Base-by-base conservation (phyloP, 2,329 filamentous ascomycete genomes). In the Hirsutella minnesotensis region DNA sequence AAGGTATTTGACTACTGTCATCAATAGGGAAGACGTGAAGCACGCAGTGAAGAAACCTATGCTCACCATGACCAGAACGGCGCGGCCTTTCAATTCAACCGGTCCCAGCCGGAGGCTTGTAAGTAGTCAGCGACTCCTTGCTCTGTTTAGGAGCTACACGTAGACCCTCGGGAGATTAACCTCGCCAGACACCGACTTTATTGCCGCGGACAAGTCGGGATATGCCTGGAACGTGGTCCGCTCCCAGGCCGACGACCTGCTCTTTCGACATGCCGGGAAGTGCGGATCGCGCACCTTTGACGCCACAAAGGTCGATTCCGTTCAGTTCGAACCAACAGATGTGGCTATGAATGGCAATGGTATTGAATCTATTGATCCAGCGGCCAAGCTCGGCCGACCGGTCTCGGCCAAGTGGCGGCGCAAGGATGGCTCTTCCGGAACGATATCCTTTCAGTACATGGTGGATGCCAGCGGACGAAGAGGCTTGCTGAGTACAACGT, bases 191-290 rank as follows among this genome's bases (percentile, higher is more conserved):
- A 69, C 66, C 36, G 62, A 70, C 47, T 69, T 70, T 47, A 18
- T 66, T 8, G 59, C 52, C 2, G 60, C 58, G 7, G 53, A 53
- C n/a, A 66, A 65, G 3, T 59, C 62, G 9, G 56, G 50, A 8
- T 61, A 65, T 42, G 53, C 66, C 4, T 72, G 66, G 66, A 71
- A 71, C 42, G 56, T 71, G 1, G 49, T 70, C 9, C 65, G 68
- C 7, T 69, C 67, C 18, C 66, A 72, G 46, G 51, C 59, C 1
- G 68, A 72, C 46, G 49, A 70, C 4, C 35, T 72, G 5, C 53
- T 71, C 9, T 69, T 70, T 49, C 44, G 56, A 21, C 64, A 71
- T 43, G 68, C 68, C 1, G 57, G 41, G 1, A 46, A 54, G 9
- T 53, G 57, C 42, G 66, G 67, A 3, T 67, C 65, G 13, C 53